Evolutionary conservation across 2,329 filamentous ascomycete species (phyloP).

Genomic region (Sporothrix schenckii): DNA sequence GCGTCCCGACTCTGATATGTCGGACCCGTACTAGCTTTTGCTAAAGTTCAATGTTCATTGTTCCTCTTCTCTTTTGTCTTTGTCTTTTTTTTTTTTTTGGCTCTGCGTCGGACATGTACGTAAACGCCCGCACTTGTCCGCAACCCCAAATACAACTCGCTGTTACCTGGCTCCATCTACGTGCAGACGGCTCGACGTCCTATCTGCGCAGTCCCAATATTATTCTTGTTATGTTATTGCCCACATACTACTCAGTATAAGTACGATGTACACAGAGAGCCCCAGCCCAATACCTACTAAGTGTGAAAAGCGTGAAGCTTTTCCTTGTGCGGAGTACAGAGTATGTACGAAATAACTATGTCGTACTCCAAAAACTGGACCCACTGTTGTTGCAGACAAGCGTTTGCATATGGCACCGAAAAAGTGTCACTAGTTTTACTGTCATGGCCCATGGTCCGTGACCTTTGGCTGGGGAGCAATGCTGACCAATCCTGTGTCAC

Average conservation of each 20-base stretch:
- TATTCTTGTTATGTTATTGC: background rate
- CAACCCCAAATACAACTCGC: background rate
- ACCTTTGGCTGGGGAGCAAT: background rate
- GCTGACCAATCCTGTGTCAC: conserved; percentile 19
- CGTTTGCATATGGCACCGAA: background rate
- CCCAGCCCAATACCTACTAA: no score
- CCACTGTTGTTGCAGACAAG: no score
- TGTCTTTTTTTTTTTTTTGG: background rate
- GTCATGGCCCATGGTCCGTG: background rate
- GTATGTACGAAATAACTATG: no score
- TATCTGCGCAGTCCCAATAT: background rate
- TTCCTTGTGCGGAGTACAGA: background rate
- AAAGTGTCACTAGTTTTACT: conserved; percentile 1
- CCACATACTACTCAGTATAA: no score
- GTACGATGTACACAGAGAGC: no score
- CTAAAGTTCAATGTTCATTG: no score
- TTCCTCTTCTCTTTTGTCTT: background rate
- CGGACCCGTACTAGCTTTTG: no score
- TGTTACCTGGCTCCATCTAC: conserved; percentile 15
- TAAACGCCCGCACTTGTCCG: background rate
- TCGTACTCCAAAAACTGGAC: no score
- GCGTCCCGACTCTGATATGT: background rate
- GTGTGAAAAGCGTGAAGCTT: background rate
- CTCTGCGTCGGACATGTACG: background rate
- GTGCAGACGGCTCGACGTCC: conserved; percentile 2